phyloP scores from a whole-genome alignment of 83 land plant genomes.

The Thuja plicata region DNA sequence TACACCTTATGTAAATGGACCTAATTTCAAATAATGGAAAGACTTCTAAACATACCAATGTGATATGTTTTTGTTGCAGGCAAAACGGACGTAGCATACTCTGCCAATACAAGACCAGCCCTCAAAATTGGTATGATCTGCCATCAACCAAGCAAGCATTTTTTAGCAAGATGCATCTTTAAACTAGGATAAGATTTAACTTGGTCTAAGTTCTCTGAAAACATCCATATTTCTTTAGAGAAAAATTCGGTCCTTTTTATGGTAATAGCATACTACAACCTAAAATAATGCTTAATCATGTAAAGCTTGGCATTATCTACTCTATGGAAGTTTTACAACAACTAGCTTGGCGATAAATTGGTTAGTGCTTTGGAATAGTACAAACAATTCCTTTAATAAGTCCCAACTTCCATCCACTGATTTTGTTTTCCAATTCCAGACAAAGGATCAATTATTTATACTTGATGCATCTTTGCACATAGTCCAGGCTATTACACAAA shows the following conservation, averaged over 20 bases:
- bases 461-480: not conserved
- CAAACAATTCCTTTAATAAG: not conserved
- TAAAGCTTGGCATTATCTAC: not conserved
- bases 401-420: not conserved
- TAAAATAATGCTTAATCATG: not conserved
- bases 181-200: not conserved
- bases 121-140: slow-evolving; percentile 97
- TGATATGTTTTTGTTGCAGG: slow-evolving; percentile 95
- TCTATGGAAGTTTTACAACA: not conserved
- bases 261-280: not conserved
- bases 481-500: not conserved
- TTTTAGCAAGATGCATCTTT: not conserved
- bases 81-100: slow-evolving; percentile 78
- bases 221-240: not conserved
- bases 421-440: not conserved
- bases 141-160: slow-evolving; percentile 1
- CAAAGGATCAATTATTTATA: not conserved
- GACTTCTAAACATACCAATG: slow-evolving; percentile 49
- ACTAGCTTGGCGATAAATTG: not conserved
- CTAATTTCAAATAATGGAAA: not conserved
- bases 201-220: not conserved
- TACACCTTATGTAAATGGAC: not conserved
- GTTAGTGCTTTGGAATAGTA: not conserved
- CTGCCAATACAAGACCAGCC: slow-evolving; percentile 93
- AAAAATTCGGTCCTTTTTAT: not conserved